Percentiles rank a stretch among this genome's conserved stretches.
phyloP scores from a whole-genome alignment of 2,329 filamentous ascomycete genomes.

The Aciculosporium take region DNA sequence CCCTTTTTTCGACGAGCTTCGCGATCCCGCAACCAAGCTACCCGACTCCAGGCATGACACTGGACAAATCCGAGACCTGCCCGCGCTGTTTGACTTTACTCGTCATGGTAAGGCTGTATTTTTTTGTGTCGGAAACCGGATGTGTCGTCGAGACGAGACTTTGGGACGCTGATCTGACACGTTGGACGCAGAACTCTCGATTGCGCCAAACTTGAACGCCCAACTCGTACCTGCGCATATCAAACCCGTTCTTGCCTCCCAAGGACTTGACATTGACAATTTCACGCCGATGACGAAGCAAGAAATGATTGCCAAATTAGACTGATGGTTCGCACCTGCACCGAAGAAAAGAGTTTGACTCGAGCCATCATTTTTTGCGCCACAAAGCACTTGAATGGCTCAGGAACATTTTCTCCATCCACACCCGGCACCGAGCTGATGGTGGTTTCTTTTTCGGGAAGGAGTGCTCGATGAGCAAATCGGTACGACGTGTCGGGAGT shows the following conservation, averaged over 20 bases:
- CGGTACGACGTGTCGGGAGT: conserved; percentile 15
- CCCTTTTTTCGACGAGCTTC: conserved; percentile 94
- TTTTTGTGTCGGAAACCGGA: neutral
- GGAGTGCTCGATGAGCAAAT: conserved; percentile 14
- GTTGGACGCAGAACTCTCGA: conserved; percentile 66
- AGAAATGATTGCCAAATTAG: conserved; percentile 94
- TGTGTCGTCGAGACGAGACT: neutral
- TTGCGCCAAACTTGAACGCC: conserved; percentile 73
- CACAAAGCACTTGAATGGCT: conserved; percentile 17
- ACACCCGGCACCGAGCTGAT: conserved; percentile 17
- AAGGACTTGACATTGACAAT: conserved; percentile 84
- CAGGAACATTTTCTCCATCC: conserved; percentile 16
- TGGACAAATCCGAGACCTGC: conserved; percentile 66
- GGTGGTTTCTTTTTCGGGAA: conserved; percentile 10
- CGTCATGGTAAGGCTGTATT: conserved; percentile 61
- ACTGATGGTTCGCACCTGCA: conserved; percentile 57
- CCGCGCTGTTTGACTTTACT: conserved; percentile 82
- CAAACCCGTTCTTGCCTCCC: conserved; percentile 55
- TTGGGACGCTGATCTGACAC: neutral
- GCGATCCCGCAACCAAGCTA: conserved; percentile 78
- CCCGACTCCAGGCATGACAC: conserved; percentile 88
- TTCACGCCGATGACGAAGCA: conserved; percentile 83
- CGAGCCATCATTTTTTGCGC: conserved; percentile 19
- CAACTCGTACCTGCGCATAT: conserved; percentile 78
- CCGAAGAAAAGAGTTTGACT: conserved; percentile 15